Base-by-base conservation (phyloP, 352 stramenopile species). In the Pythium sp. region DNA sequence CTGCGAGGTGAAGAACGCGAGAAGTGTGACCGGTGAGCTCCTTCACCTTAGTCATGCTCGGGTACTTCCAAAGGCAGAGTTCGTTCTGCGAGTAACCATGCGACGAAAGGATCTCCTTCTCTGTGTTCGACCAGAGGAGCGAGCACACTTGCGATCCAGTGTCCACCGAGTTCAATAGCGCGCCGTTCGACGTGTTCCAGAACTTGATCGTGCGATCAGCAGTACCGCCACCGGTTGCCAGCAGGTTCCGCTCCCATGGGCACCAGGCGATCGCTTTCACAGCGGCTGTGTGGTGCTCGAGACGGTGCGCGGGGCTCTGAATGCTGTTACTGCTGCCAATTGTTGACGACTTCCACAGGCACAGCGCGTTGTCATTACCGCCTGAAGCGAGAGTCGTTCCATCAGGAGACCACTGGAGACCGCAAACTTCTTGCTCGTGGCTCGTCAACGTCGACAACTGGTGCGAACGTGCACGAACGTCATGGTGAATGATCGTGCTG, bases 241-340 rank as follows among this genome's bases (percentile, higher is more conserved):
- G 87, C 9, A 99, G 69, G 71, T 99, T 97, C 20, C 95, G 93
- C 71, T 99, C 95, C 86, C 98, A 98, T 9, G 98, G 98, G 75
- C 95, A 99, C 98, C 98, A 99, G 6, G 97, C 97, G 60, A 99
- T 90, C 22, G 98, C 97, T 75, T 99, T 99, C 26, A 99, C 97
- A 34, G 97, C 97, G 8, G 97, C 97, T 75, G 77, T 92, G 81
- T 99, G 98, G 26, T 99, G 94, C 30, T 94, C 97, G n/a, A 99
- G 73, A 3, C 87, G 76, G 72, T 96, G 80, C 67, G 90, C 69
- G 41, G 91, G 80, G 38, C 79, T 72, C 68, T 91, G 76, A 24
- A 78, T 77, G 24, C 81, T 84, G 64, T 55, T 79, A 49, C 72
- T 81, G 53, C 72, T 76, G 74, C 94, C 72, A 70, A 93, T 90